A percentile compares a stretch with the other conserved stretches of the same genome.
phyloP scores from a whole-genome alignment of 2,329 filamentous ascomycete genomes.

The Corniculantispora saksenae region DNA sequence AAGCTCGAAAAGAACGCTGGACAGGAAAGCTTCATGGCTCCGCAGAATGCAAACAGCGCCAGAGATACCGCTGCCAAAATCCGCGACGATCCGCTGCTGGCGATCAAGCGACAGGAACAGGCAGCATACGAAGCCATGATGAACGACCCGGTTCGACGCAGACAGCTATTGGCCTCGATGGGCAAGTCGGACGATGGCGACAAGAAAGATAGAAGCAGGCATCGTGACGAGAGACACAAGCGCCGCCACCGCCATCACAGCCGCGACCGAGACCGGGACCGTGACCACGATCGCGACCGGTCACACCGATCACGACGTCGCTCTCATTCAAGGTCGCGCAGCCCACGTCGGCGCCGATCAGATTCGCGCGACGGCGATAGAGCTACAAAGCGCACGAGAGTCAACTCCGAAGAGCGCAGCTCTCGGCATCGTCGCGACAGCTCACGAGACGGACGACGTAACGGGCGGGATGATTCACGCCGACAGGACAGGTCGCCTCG shows the following conservation, averaged over 20 bases:
- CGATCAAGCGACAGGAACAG: constrained; percentile 91
- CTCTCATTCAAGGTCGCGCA: constrained; percentile 48
- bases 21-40: constrained; percentile 59
- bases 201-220: constrained; percentile 40
- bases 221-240: constrained; percentile 39
- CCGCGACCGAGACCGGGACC: constrained; percentile 43
- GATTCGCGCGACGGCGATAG: constrained; percentile 29
- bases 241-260: constrained; percentile 47
- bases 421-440: constrained; percentile 23
- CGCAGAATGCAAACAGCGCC: constrained; percentile 70
- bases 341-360: constrained; percentile 37
- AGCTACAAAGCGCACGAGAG: constrained; percentile 25
- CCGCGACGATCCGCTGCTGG: constrained; percentile 84
- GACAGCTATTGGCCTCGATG: constrained; percentile 66
- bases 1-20: constrained; percentile 75
- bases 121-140: constrained; percentile 78
- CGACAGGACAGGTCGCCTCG: constrained; percentile 20
- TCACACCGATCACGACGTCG: constrained; percentile 43
- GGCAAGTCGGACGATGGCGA: constrained; percentile 54
- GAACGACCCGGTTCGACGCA: constrained; percentile 70
- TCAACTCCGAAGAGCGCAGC: constrained; percentile 29
- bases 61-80: constrained; percentile 85
- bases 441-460: constrained; percentile 23
- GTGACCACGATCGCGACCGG: constrained; percentile 42
- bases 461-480: constrained; percentile 23